These are phyloP conservation scores for Aspergillus neotritici DNA, from an alignment of 2,329 filamentous ascomycete genomes.

Conservation along the genomic window DNA sequence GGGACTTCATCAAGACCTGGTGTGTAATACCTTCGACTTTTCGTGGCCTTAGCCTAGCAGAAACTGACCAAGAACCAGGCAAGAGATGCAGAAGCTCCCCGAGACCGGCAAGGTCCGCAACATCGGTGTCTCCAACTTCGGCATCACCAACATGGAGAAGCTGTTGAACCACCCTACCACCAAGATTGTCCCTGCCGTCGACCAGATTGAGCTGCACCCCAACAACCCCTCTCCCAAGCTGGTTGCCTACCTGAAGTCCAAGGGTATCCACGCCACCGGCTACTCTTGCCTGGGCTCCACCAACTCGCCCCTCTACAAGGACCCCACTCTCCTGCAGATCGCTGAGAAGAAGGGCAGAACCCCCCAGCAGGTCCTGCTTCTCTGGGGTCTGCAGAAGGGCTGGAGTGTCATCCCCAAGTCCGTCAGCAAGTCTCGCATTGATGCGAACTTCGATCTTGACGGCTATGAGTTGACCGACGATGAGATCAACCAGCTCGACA, in stretches of 20 bases:
- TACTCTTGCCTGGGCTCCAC: slow-evolving; percentile 54
- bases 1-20: slow-evolving; percentile 79
- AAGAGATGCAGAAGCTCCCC: slow-evolving; percentile 42
- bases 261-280: slow-evolving; percentile 52
- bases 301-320: slow-evolving; percentile 51
- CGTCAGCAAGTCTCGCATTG: slow-evolving; percentile 66
- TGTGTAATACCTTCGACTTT: slow-evolving; percentile 49
- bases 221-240: slow-evolving; percentile 66
- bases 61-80: slow-evolving; percentile 60
- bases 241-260: slow-evolving; percentile 46
- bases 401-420: slow-evolving; percentile 84
- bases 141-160: slow-evolving; percentile 71
- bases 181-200: slow-evolving; percentile 47
- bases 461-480: slow-evolving; percentile 68
- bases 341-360: slow-evolving; percentile 53
- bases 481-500: slow-evolving; percentile 64
- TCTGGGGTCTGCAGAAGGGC: slow-evolving; percentile 75
- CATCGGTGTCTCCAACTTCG: slow-evolving; percentile 85
- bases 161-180: slow-evolving; percentile 62
- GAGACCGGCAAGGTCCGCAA: slow-evolving; percentile 61
- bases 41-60: slow-evolving; percentile 12
- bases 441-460: slow-evolving; percentile 70
- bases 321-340: slow-evolving; percentile 47
- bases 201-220: slow-evolving; percentile 52
- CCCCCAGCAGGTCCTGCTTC: slow-evolving; percentile 50